phyloP scores from a whole-genome alignment of 2,329 filamentous ascomycete species.

The Metarhizium robertsii region DNA sequence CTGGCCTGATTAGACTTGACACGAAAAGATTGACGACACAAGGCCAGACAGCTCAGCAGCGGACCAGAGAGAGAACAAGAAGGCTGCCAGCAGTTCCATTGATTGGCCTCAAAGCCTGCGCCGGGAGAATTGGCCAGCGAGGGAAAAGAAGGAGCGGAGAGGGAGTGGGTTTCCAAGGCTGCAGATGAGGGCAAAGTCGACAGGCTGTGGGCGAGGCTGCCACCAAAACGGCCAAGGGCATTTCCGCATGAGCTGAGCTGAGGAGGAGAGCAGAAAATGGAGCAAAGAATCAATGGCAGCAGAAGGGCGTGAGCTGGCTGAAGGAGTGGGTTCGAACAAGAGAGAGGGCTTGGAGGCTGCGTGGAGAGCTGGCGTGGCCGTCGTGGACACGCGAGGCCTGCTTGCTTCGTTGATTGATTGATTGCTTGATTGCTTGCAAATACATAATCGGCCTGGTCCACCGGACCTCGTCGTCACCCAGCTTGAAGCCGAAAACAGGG shows the following conservation, averaged over 20 bases:
- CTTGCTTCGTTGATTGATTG: too few species aligned
- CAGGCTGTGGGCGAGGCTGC: not conserved
- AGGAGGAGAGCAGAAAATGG: too few species aligned
- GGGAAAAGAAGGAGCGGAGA: conserved; percentile 3
- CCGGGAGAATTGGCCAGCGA: conserved; percentile 4
- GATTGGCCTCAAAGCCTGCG: conserved; percentile 2
- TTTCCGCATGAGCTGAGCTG: not conserved
- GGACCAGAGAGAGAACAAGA: not conserved
- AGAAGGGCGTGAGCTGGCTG: not conserved
- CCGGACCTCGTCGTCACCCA: too few species aligned
- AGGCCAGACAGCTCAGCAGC: conserved; percentile 1
- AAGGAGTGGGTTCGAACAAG: not conserved
- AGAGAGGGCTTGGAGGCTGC: not conserved
- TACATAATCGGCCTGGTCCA: too few species aligned
- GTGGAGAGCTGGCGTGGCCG: not conserved
- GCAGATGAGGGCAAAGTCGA: not conserved
- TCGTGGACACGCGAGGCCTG: not conserved
- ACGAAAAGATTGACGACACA: not conserved
- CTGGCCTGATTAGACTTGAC: not conserved
- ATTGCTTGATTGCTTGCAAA: too few species aligned
- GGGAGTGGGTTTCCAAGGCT: conserved; percentile 6
- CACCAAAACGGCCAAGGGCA: not conserved
- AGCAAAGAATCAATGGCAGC: not conserved
- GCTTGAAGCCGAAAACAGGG: too few species aligned
- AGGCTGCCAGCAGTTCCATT: conserved; percentile 5